phyloP scores from a whole-genome alignment of 306 rosid genomes.

The Pachyrhizus erosus region DNA sequence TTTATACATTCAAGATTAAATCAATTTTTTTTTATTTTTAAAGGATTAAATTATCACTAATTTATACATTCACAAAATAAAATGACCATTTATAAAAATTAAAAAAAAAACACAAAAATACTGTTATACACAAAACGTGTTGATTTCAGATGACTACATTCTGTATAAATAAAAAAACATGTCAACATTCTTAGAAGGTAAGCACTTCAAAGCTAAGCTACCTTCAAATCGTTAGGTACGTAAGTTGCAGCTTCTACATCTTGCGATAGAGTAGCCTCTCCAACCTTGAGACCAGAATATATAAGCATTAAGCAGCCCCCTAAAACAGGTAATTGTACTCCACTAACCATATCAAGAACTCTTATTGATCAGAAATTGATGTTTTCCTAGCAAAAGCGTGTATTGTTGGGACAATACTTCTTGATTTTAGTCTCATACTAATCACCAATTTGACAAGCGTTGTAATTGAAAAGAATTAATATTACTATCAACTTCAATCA shows the following conservation, averaged over 20 bases:
- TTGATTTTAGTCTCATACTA: neutral
- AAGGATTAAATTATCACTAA: too few relatives aligned
- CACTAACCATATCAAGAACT: neutral
- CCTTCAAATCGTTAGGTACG: slow-evolving; percentile 62
- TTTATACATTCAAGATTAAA: too few relatives aligned
- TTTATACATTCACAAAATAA: too few relatives aligned
- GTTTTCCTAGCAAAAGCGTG: neutral
- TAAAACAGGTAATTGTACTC: neutral
- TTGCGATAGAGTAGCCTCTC: slow-evolving; percentile 15
- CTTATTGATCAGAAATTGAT: neutral
- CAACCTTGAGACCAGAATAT: neutral
- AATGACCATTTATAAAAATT: too few relatives aligned
- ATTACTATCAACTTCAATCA: slow-evolving; percentile 3
- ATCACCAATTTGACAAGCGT: neutral
- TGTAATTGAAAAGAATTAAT: neutral
- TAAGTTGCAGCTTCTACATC: slow-evolving; percentile 60
- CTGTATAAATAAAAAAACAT: neutral
- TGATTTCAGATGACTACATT: slow-evolving; percentile 40
- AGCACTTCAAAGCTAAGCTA: slow-evolving; percentile 61
- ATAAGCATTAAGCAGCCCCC: neutral
- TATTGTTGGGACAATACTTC: neutral
- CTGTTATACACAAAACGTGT: neutral
- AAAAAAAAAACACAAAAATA: neutral
- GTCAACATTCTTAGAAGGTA: slow-evolving; percentile 57
- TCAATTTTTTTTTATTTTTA: too few relatives aligned